Base-by-base conservation (phyloP, 1,284 basidiomycete genomes). In the Exsudoporus floridanus region DNA sequence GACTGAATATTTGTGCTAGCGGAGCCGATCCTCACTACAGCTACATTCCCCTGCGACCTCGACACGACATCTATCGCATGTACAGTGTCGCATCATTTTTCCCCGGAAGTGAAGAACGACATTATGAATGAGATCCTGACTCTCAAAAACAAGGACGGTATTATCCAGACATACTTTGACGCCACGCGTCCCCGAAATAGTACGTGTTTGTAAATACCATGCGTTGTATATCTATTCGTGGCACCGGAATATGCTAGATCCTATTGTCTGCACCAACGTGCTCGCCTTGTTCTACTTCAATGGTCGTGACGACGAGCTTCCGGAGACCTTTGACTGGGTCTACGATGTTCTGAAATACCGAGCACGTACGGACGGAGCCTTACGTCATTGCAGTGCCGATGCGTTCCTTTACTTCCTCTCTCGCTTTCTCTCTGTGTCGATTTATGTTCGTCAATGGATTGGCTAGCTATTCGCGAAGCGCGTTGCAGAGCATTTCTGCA, bases 81-180 rank as follows among this genome's bases (percentile, higher is more conserved):
- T 33, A 61, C 48, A 6, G 60, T 61, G 18, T 63, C 58, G 5
- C 49, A 49, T 12, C 50, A 63, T 19, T 19, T 65, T 7, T 55
- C 51, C 13, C 12, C 5, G 0, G 58, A 59, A 37, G 56, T 48
- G 14, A 62, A 65, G 34, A 46, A 61, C 31, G 61, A 49, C 28
- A 61, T 65, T 35, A 61, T 65, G 63, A 5, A 65, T 5, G 61
- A 65, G 28, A 62, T 62, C n/a, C 25, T 61, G 41, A 53, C 50
- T 3, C 28, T 63, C 19, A 63, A 28, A 27, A 63, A 51, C 0
- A 40, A 52, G 27, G 60, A 65, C 9, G 61, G 63, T 6, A 61
- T 62, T 8, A 55, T 63, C 28, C 54, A 53, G 18, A 48, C 60
- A 2, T 65, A 61, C 30, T 62, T 62, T 30, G 63, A 65, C 41